Conservation (phyloP, 2,329 filamentous ascomycete species). For the Apiospora rasikravindrae region DNA sequence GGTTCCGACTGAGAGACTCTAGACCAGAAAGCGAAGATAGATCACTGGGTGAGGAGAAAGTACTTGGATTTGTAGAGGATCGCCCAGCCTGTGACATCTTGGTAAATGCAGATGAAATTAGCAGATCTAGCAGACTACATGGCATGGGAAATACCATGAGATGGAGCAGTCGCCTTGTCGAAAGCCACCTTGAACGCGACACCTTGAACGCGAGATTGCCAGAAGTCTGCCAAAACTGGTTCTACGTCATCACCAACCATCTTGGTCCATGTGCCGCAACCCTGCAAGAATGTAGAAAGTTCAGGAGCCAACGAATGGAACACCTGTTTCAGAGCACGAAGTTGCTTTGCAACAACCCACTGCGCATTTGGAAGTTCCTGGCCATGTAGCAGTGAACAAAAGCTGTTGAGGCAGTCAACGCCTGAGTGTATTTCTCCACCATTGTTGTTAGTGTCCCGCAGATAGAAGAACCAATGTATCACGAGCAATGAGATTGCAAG, state of each 20-base stretch:
- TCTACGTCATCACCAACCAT: background rate
- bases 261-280: background rate
- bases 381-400: background rate
- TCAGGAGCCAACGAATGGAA: background rate
- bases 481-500: background rate
- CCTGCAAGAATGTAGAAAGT: background rate
- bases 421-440: background rate
- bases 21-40: background rate
- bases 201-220: background rate
- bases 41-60: no score
- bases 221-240: background rate
- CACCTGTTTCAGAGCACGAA: no score
- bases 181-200: background rate
- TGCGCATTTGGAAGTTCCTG: background rate
- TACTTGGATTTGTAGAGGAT: background rate
- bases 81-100: background rate
- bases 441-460: background rate
- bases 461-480: background rate
- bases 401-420: background rate
- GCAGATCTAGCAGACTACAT: background rate
- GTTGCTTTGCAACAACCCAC: background rate
- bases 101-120: background rate
- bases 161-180: background rate
- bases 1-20: no score
- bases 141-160: background rate